phyloP scores from a whole-genome alignment of 208 protist species.

The Phytomonas serpens region DNA sequence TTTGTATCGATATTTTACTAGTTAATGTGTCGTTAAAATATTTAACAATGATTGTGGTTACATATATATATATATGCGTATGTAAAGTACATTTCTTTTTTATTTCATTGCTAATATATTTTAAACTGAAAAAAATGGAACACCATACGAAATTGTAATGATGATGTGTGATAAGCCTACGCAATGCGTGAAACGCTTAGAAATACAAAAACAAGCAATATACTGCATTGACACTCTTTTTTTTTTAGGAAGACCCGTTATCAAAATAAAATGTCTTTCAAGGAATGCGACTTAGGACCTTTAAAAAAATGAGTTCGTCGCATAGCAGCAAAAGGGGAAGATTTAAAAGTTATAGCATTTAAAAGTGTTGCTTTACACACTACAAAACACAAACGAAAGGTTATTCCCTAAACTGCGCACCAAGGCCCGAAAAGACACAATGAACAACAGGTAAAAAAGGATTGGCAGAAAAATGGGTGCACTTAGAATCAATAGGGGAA shows the following conservation, averaged over 20 bases:
- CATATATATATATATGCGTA: constrained; percentile 3
- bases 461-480: constrained; percentile 11
- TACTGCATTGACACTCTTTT: neutral
- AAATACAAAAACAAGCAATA: neutral
- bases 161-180: neutral
- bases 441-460: neutral
- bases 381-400: neutral
- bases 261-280: neutral
- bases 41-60: neutral
- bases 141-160: neutral
- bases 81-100: neutral
- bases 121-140: constrained; percentile 13
- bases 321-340: neutral
- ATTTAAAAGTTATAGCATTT: neutral
- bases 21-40: constrained; percentile 5
- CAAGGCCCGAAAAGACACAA: neutral
- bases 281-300: neutral
- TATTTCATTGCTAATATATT: constrained; percentile 3
- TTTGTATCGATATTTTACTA: constrained; percentile 2
- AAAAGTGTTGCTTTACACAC: constrained; percentile 1
- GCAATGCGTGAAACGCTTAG: neutral
- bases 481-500: constrained; percentile 12
- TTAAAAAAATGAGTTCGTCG: neutral
- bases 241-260: neutral
- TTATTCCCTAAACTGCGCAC: neutral